Evolutionary conservation across 1,139 yeast species (phyloP).

Genomic region (Eremothecium sinecaudum): DNA sequence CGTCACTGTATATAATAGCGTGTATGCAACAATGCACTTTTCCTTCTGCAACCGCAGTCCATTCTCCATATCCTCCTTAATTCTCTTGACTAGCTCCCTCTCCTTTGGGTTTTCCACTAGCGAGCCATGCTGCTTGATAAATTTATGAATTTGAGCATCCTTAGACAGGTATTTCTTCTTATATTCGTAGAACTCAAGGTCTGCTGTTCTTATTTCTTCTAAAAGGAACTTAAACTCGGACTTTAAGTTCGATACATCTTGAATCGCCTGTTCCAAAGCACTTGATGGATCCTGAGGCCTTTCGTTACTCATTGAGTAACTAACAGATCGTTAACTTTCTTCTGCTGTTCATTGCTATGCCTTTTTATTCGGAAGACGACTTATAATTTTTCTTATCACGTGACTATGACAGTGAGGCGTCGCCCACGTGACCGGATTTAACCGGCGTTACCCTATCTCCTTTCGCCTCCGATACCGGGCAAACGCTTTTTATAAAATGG

Average conservation of each 20-base stretch:
- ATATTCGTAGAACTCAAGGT: slow-evolving; percentile 54
- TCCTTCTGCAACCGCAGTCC: slow-evolving; percentile 62
- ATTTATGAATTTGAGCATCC: slow-evolving; percentile 74
- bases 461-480: too few relatives aligned
- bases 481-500: too few relatives aligned
- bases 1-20: slow-evolving; percentile 66
- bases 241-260: slow-evolving; percentile 78
- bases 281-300: slow-evolving; percentile 60
- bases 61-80: slow-evolving; percentile 57
- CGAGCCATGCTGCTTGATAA: slow-evolving; percentile 76
- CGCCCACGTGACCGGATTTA: too few relatives aligned
- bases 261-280: slow-evolving; percentile 63
- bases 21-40: slow-evolving; percentile 70
- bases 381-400: too few relatives aligned
- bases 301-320: slow-evolving; percentile 1
- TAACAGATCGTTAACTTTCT: too few relatives aligned
- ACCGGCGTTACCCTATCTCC: too few relatives aligned
- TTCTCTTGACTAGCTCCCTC: slow-evolving; percentile 52
- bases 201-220: slow-evolving; percentile 70
- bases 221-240: slow-evolving; percentile 74
- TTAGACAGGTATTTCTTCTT: slow-evolving; percentile 59
- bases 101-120: slow-evolving; percentile 78
- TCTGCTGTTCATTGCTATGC: too few relatives aligned
- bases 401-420: too few relatives aligned
- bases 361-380: too few relatives aligned